Base-by-base conservation (phyloP, 2,329 filamentous ascomycete species). In the Catunica adiposa region DNA sequence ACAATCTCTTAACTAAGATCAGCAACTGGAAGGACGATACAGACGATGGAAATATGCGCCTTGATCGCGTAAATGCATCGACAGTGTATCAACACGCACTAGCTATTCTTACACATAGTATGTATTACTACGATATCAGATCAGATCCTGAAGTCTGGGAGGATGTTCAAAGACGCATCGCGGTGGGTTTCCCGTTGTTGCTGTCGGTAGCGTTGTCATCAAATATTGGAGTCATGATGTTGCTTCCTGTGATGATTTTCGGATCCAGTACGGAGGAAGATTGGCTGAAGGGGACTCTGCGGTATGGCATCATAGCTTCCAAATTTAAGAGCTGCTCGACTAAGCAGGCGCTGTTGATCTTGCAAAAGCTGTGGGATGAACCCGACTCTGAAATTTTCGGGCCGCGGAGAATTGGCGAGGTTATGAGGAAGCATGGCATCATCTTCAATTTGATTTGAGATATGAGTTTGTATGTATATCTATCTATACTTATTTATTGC, bases 251-350 rank as follows among this genome's bases (percentile, higher is more conserved):
- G n/a, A 29, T 58, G 53, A 31, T 58, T 2, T 42, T 58, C n/a
- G 53, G 48, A 2, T 56, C 57, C 8, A 56, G 57, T 14, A 58
- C 57, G n/a, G 57, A 58, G 31, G 47, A 58, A 25, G 54, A 56
- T 8, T 58, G 57, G 57, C 42, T 58, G 8, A 48, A 17, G 3
- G 57, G 51, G 22, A 56, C 57, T n/a, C 26, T 58, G 15, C 40
- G 51, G 23, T 58, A 58, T 46, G 57, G 57, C 3, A 51, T 58
- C 44, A 58, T 56, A 54, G 53, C 54, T 4, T 40, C 51, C 11
- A 58, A 58, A 15, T 58, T 58, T 40, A 55, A 53, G 22, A 58
- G 57, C 44, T 56, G 53, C 42, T 58, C 57, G 7, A 58, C 47
- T 25, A 58, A 58, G 25, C 54, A 54, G 34, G 53, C 50, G 20